phyloP scores from a whole-genome alignment of 768 basidiomycete genomes.

The Hemileccinum impolitum region DNA sequence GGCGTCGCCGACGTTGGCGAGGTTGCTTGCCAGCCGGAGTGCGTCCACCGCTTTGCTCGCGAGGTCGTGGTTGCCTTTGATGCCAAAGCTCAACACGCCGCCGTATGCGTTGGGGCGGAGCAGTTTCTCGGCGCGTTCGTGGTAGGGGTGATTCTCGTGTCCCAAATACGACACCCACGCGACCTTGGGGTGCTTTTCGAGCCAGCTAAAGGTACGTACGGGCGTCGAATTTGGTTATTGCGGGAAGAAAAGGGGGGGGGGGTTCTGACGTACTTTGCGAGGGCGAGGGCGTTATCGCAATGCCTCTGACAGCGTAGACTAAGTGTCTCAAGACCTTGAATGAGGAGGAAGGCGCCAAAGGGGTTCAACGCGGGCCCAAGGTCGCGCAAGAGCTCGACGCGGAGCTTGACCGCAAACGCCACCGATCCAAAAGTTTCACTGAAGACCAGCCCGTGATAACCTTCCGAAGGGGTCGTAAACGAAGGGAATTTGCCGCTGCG shows the following conservation, averaged over 20 bases:
- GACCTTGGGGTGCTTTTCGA: slow-evolving; percentile 62
- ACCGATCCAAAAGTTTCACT: slow-evolving; percentile 48
- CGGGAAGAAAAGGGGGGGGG: too few species aligned
- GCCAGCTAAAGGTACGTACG: slow-evolving; percentile 36
- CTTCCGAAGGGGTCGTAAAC: slow-evolving; percentile 53
- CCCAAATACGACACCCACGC: slow-evolving; percentile 81
- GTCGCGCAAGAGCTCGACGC: slow-evolving; percentile 52
- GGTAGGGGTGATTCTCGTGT: slow-evolving; percentile 55
- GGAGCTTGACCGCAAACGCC: slow-evolving; percentile 51
- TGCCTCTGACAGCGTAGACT: slow-evolving; percentile 58
- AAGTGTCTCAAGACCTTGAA: slow-evolving; percentile 63
- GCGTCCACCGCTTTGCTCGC: slow-evolving; percentile 66
- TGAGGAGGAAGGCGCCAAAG: slow-evolving; percentile 54
- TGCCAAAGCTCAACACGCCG: slow-evolving; percentile 76
- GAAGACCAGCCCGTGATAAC: slow-evolving; percentile 54
- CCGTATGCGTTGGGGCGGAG: slow-evolving; percentile 56
- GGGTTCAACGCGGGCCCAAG: slow-evolving; percentile 52
- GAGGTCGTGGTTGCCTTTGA: slow-evolving; percentile 51
- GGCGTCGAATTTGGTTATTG: too few species aligned
- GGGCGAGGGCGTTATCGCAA: slow-evolving; percentile 49
- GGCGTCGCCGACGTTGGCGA: slow-evolving; percentile 69
- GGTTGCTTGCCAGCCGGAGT: slow-evolving; percentile 65
- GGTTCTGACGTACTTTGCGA: slow-evolving; percentile 41
- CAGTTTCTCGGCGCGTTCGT: slow-evolving; percentile 54
- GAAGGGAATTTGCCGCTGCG: slow-evolving; percentile 52